Conservation (phyloP, 257 asterid genomes). For the Solanum dulcamara region DNA sequence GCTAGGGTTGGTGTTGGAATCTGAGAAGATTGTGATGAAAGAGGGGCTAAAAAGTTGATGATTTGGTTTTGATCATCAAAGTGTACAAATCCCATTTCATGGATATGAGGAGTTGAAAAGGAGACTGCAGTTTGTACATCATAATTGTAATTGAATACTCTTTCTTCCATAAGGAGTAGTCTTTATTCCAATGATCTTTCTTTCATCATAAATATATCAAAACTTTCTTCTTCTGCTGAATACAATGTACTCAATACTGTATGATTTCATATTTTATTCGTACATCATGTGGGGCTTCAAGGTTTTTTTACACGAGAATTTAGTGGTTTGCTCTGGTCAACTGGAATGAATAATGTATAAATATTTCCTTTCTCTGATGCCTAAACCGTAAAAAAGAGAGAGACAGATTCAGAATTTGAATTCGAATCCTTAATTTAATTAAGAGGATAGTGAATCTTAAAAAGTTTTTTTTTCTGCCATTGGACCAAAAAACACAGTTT, state of each 20-base stretch:
- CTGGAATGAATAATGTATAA: conserved; percentile 7
- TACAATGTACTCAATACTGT: too few species aligned
- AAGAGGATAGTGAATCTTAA: too few species aligned
- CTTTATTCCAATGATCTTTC: not conserved
- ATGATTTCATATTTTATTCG: conserved; percentile 13
- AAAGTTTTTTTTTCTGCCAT: too few species aligned
- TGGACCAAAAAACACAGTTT: too few species aligned
- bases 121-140: too few species aligned
- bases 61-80: conserved; percentile 51
- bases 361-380: not conserved
- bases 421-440: too few species aligned
- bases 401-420: too few species aligned
- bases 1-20: conserved; percentile 17
- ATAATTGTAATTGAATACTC: conserved; percentile 35
- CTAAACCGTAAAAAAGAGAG: too few species aligned
- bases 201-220: too few species aligned
- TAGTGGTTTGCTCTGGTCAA: conserved; percentile 20
- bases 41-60: conserved; percentile 34
- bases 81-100: conserved; percentile 73
- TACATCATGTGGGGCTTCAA: conserved; percentile 24
- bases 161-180: conserved; percentile 33
- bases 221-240: too few species aligned
- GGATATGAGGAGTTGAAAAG: conserved; percentile 20
- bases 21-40: conserved; percentile 19
- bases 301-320: not conserved